These are phyloP conservation scores for Pythium periplocum DNA, from an alignment of 352 stramenopile species.

Conservation along the genomic window DNA sequence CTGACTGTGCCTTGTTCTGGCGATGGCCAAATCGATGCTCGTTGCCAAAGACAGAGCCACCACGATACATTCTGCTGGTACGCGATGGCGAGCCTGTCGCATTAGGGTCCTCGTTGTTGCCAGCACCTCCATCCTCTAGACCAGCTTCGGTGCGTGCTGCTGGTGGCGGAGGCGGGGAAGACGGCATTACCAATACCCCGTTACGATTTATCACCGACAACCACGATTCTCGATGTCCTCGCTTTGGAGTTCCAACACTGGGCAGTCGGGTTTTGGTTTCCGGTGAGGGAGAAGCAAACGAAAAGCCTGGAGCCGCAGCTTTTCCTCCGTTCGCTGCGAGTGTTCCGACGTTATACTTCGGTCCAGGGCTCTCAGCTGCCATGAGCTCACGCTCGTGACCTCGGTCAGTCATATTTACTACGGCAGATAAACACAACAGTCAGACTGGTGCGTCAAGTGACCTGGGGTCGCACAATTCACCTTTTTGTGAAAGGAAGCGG, in stretches of 20 bases:
- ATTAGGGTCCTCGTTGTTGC: neutral
- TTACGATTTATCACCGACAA: constrained; percentile 80
- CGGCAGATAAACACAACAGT: too few species aligned
- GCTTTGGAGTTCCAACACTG: constrained; percentile 43
- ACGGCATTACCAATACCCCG: constrained; percentile 68
- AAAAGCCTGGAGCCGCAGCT: constrained; percentile 42
- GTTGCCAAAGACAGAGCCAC: constrained; percentile 61
- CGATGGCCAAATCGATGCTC: constrained; percentile 70
- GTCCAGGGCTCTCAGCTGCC: constrained; percentile 66
- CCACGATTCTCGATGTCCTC: constrained; percentile 73
- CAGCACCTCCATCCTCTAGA: constrained; percentile 10
- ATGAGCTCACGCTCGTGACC: constrained; percentile 73
- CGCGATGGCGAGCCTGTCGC: neutral
- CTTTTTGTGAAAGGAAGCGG: constrained; percentile 80
- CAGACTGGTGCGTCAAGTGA: too few species aligned
- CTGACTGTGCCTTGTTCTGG: constrained; percentile 28
- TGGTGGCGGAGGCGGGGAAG: constrained; percentile 23
- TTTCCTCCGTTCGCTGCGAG: constrained; percentile 52
- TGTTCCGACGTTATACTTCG: constrained; percentile 77
- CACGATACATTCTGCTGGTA: neutral
- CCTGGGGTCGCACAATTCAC: constrained; percentile 13
- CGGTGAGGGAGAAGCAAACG: constrained; percentile 52
- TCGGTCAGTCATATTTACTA: constrained; percentile 63
- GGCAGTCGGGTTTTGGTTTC: constrained; percentile 48
- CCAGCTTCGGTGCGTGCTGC: neutral